Evolutionary conservation across 768 basidiomycete genomes (phyloP).

Genomic region (Gyrodon lividus): DNA sequence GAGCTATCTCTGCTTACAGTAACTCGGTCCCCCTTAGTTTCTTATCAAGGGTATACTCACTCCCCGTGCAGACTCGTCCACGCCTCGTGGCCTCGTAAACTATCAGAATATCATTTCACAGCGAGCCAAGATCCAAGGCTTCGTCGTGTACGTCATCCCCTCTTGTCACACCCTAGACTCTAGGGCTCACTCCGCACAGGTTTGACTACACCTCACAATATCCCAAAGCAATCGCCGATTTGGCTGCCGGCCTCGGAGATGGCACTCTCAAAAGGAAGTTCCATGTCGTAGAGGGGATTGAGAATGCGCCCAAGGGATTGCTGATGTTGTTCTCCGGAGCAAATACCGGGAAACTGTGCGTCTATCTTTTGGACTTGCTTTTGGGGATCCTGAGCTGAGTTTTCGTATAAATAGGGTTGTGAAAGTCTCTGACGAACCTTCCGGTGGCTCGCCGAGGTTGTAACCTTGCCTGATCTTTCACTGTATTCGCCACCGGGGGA

Average conservation of each 20-base stretch:
- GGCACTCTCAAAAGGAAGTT: slow-evolving; percentile 80
- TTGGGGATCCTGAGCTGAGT: slow-evolving; percentile 4
- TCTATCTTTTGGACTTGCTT: not conserved
- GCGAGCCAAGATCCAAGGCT: slow-evolving; percentile 81
- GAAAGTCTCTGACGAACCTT: slow-evolving; percentile 47
- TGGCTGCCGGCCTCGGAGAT: slow-evolving; percentile 55
- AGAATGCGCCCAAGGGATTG: slow-evolving; percentile 69
- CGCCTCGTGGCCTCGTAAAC: slow-evolving; percentile 63
- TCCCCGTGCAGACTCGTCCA: slow-evolving; percentile 45
- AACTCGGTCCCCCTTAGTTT: slow-evolving; percentile 24
- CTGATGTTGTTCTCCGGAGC: slow-evolving; percentile 71
- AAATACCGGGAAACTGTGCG: slow-evolving; percentile 77
- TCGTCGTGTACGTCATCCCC: slow-evolving; percentile 60
- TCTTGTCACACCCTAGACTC: not conserved
- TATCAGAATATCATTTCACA: slow-evolving; percentile 72
- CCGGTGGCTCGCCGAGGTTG: not conserved
- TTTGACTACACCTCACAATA: slow-evolving; percentile 72
- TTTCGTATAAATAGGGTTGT: slow-evolving; percentile 45
- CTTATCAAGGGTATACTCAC: not conserved
- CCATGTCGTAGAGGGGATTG: slow-evolving; percentile 74
- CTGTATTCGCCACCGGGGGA: not conserved
- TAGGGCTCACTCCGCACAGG: slow-evolving; percentile 35
- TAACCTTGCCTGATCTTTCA: slow-evolving; percentile 1
- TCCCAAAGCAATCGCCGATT: slow-evolving; percentile 53
- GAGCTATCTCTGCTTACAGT: slow-evolving; percentile 87